phyloP scores from a whole-genome alignment of 176 grass and related monocot species.

The Oryza glaberrima region DNA sequence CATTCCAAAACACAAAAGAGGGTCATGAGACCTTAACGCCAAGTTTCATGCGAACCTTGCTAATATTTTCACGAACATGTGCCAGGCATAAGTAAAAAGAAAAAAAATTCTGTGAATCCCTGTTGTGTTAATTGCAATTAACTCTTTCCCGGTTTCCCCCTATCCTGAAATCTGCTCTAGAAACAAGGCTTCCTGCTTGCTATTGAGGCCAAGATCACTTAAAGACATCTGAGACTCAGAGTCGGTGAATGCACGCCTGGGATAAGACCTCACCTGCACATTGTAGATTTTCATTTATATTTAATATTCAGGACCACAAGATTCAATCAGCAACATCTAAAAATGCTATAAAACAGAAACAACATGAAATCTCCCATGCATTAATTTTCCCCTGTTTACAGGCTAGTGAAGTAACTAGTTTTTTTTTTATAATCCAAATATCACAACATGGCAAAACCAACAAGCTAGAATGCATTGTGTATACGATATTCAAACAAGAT shows the following conservation, averaged over 20 bases:
- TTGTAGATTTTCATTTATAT: neutral
- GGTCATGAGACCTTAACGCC: conserved; percentile 2
- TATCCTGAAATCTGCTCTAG: conserved; percentile 75
- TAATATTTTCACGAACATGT: conserved; percentile 9
- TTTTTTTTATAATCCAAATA: neutral
- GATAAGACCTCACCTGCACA: conserved; percentile 84
- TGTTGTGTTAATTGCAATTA: neutral
- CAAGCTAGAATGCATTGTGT: neutral
- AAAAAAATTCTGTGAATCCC: neutral
- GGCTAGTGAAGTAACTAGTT: neutral
- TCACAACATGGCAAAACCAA: neutral
- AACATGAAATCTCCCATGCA: neutral
- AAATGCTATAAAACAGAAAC: neutral
- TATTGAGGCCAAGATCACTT: conserved; percentile 73
- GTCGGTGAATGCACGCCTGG: conserved; percentile 70
- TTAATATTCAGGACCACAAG: neutral
- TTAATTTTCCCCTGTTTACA: neutral
- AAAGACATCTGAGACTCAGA: conserved; percentile 67
- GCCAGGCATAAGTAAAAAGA: neutral
- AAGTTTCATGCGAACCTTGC: neutral
- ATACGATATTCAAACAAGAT: neutral
- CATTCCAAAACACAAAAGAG: conserved; percentile 9
- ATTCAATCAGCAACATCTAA: neutral
- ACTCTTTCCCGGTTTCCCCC: neutral
- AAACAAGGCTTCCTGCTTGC: conserved; percentile 95